Evolutionary conservation across 2,329 filamentous ascomycete genomes (phyloP).

Genomic region (Nemania sp.): DNA sequence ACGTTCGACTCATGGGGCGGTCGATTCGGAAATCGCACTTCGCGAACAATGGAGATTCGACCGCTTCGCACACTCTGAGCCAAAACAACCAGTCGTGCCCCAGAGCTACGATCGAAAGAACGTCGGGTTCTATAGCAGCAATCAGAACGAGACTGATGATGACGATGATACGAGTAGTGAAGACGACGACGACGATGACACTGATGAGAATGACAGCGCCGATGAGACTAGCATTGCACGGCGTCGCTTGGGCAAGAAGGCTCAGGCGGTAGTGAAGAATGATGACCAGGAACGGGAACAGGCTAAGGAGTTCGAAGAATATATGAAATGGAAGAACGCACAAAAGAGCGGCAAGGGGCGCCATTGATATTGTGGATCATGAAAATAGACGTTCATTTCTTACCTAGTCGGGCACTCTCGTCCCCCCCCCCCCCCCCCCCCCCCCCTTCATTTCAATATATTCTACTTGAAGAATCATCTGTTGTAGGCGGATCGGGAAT

Average conservation of each 20-base stretch:
- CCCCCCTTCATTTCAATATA: no score
- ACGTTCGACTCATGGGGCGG: conserved; percentile 22
- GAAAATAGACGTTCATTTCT: neutral
- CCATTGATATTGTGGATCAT: neutral
- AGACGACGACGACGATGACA: neutral
- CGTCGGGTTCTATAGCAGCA: neutral
- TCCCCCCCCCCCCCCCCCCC: no score
- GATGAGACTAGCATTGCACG: neutral
- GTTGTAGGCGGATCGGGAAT: no score
- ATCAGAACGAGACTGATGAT: neutral
- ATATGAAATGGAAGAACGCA: conserved; percentile 13
- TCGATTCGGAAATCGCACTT: conserved; percentile 25
- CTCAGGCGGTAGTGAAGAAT: neutral
- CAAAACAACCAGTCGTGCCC: neutral
- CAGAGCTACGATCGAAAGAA: conserved; percentile 7
- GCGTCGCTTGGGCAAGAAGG: neutral
- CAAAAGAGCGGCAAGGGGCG: conserved; percentile 11
- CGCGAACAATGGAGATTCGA: conserved; percentile 30
- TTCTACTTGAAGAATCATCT: no score
- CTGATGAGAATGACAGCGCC: neutral
- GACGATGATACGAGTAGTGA: neutral
- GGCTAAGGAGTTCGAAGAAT: conserved; percentile 17
- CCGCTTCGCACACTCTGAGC: conserved; percentile 4
- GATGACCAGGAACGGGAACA: neutral
- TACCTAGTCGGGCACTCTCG: neutral